Evolutionary conservation across 1,284 basidiomycete genomes (phyloP).

Genomic region (Boletus sp.): DNA sequence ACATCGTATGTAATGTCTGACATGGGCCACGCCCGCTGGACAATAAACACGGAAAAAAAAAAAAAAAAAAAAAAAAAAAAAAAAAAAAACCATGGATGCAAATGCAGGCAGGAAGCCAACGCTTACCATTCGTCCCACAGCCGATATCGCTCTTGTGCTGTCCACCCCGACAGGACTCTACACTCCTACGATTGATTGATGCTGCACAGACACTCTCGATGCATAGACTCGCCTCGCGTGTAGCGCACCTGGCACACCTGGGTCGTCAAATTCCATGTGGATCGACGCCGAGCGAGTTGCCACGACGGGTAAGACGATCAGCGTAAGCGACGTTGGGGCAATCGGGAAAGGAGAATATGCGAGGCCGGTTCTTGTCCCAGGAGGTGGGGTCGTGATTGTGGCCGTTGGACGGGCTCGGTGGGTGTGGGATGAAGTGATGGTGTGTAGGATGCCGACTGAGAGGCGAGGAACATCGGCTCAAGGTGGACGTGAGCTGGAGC

Average conservation of each 20-base stretch:
- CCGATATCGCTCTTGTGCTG: constrained; percentile 77
- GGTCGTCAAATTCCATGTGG: constrained; percentile 68
- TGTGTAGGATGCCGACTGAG: constrained; percentile 23
- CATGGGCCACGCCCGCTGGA: no score
- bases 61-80: no score
- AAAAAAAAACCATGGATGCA: constrained; percentile 17
- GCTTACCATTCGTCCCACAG: constrained; percentile 66
- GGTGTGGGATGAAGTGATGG: constrained; percentile 66
- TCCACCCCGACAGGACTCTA: constrained; percentile 86
- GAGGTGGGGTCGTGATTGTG: constrained; percentile 90
- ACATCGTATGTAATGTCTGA: no score
- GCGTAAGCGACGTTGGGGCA: constrained; percentile 86
- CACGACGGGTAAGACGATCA: constrained; percentile 77
- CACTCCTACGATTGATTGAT: constrained; percentile 80
- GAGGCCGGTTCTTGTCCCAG: constrained; percentile 82
- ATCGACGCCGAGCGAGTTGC: constrained; percentile 67
- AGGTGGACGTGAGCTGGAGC: constrained; percentile 82
- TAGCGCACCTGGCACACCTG: constrained; percentile 65
- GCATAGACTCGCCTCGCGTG: constrained; percentile 65
- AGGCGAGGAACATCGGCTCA: constrained; percentile 64
- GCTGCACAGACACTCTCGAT: constrained; percentile 61
- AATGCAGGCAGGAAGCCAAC: constrained; percentile 52
- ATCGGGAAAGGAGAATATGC: constrained; percentile 76
- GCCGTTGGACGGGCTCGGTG: constrained; percentile 86
- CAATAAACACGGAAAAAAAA: no score